Conservation (phyloP, 2,329 filamentous ascomycete species). For the Cordyceps sp. region DNA sequence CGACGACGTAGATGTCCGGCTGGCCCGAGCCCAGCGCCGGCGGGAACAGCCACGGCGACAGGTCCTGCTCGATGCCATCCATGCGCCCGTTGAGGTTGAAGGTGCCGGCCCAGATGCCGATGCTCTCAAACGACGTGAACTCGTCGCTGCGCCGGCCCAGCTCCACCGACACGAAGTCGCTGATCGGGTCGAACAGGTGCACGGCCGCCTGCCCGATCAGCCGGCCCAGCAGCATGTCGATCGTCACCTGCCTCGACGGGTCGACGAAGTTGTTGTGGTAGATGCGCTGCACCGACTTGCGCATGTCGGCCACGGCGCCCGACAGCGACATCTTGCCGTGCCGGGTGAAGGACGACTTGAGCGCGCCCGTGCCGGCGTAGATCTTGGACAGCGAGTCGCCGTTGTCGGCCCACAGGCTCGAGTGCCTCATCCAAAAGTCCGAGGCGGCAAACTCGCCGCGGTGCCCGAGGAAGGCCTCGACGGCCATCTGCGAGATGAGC, state of each 20-base stretch:
- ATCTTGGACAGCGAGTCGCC: slow-evolving; percentile 88
- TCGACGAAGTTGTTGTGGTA: slow-evolving; percentile 98
- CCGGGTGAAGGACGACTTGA: slow-evolving; percentile 90
- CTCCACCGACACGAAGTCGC: slow-evolving; percentile 72
- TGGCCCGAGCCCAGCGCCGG: slow-evolving; percentile 37
- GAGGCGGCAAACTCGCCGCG: slow-evolving; percentile 49
- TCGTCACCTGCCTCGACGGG: slow-evolving; percentile 81
- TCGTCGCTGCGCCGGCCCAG: slow-evolving; percentile 50
- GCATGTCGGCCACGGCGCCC: slow-evolving; percentile 82
- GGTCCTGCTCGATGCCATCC: slow-evolving; percentile 58
- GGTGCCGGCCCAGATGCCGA: slow-evolving; percentile 73
- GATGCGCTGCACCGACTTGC: slow-evolving; percentile 83
- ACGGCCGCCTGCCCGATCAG: slow-evolving; percentile 72
- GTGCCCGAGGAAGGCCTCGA: slow-evolving; percentile 69
- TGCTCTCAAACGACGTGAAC: slow-evolving; percentile 57
- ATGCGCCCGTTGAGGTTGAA: slow-evolving; percentile 92
- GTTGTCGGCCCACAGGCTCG: slow-evolving; percentile 91
- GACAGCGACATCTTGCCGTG: slow-evolving; percentile 92
- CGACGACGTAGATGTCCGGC: slow-evolving; percentile 77
- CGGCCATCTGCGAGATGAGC: slow-evolving; percentile 83
- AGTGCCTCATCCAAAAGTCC: slow-evolving; percentile 87
- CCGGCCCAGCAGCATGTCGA: slow-evolving; percentile 79
- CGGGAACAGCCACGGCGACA: slow-evolving; percentile 75
- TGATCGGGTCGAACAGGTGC: slow-evolving; percentile 83
- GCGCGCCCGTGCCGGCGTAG: slow-evolving; percentile 86